Evolutionary conservation across 495 filamentous ascomycete genomes (phyloP).

Genomic region (Polyplosphaeria fusca): DNA sequence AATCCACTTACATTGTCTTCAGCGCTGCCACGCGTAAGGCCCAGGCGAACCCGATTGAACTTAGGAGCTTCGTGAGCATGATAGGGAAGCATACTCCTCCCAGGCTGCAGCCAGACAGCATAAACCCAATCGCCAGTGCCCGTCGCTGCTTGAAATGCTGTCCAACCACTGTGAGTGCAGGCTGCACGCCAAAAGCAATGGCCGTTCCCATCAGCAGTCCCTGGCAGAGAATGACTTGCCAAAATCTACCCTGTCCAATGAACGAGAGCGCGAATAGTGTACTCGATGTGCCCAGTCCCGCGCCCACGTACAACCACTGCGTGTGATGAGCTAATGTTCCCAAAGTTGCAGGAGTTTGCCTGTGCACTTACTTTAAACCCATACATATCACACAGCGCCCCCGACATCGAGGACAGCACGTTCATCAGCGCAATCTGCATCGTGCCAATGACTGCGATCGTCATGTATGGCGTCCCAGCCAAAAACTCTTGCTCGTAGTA

Average conservation of each 20-base stretch:
- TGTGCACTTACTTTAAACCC: conserved; percentile 11
- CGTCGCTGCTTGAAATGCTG: conserved; percentile 9
- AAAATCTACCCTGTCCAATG: background rate
- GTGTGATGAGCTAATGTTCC: too few relatives aligned
- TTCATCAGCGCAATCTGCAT: conserved; percentile 17
- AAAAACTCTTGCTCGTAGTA: conserved; percentile 12
- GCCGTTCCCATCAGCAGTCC: conserved; percentile 9
- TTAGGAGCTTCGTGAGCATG: background rate
- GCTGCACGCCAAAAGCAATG: conserved; percentile 15
- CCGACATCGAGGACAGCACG: background rate
- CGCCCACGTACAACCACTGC: conserved; percentile 7
- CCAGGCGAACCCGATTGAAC: conserved; percentile 10
- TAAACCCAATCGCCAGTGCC: conserved; percentile 14
- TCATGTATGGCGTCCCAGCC: background rate
- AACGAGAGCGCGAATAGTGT: conserved; percentile 11
- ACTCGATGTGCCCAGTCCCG: background rate
- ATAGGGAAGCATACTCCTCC: conserved; percentile 14
- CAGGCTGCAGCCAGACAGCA: background rate
- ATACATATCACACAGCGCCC: conserved; percentile 7
- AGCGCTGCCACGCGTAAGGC: conserved; percentile 8
- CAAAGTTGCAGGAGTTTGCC: too few relatives aligned
- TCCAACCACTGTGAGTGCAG: conserved; percentile 10
- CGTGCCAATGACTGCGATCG: conserved; percentile 18
- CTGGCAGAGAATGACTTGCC: conserved; percentile 16
- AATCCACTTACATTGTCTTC: conserved; percentile 8